Percentiles rank a stretch among this genome's conserved stretches.
phyloP scores from a whole-genome alignment of 2,329 filamentous ascomycete species.

The Chaetomiaceae sp. region DNA sequence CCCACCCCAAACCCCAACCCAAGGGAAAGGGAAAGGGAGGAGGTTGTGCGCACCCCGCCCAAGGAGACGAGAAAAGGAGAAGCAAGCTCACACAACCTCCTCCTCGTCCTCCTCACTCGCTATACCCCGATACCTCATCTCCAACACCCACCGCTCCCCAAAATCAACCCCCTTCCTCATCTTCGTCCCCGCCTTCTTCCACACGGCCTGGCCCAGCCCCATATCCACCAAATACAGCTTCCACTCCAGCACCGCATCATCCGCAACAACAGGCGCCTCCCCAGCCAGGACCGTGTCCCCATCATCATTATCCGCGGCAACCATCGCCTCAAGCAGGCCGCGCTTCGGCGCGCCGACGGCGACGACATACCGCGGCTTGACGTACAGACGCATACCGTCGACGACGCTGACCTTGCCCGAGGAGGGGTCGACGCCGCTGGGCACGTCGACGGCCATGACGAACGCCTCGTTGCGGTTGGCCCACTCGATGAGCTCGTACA shows the following conservation, averaged over 20 bases:
- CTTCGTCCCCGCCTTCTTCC: constrained; percentile 78
- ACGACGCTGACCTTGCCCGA: constrained; percentile 61
- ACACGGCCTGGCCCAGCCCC: constrained; percentile 75
- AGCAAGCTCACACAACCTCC: constrained; percentile 3
- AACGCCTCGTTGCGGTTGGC: constrained; percentile 81
- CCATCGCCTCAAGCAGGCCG: constrained; percentile 73
- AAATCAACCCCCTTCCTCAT: constrained; percentile 83
- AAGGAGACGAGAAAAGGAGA: too few relatives aligned
- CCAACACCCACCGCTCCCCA: constrained; percentile 78
- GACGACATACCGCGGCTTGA: constrained; percentile 77
- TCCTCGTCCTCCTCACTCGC: constrained; percentile 24
- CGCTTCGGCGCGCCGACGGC: constrained; percentile 82
- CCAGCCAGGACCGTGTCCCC: constrained; percentile 31
- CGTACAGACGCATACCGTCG: constrained; percentile 73
- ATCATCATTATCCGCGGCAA: constrained; percentile 47
- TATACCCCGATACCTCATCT: constrained; percentile 51
- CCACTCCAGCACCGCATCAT: constrained; percentile 55
- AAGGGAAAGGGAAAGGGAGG: too few relatives aligned
- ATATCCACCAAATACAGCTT: constrained; percentile 81
- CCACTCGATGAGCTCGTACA: constrained; percentile 90
- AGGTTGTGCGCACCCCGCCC: too few relatives aligned
- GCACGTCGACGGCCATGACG: constrained; percentile 83
- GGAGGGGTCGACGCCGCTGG: constrained; percentile 79
- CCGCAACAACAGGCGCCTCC: constrained; percentile 33
- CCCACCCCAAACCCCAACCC: too few relatives aligned